These are phyloP conservation scores for Gonium pectorale DNA, from an alignment of 139 green algal species.

Conservation along the genomic window DNA sequence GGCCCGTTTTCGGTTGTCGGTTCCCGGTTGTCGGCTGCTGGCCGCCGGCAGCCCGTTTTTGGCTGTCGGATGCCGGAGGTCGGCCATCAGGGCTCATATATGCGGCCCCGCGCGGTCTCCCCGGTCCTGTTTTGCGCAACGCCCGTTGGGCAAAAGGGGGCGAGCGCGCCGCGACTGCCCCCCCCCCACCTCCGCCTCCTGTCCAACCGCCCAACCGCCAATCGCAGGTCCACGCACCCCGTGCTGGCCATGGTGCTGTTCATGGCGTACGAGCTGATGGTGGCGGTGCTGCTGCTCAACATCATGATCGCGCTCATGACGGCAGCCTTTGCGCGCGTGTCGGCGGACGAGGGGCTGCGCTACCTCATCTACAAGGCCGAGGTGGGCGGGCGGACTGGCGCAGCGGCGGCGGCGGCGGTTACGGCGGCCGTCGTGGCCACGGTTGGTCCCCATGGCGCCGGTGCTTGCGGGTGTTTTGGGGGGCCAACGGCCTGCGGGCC, in stretches of 20 bases:
- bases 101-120: too few relatives aligned
- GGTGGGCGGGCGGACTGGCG: conserved; percentile 6
- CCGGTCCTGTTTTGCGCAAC: background rate
- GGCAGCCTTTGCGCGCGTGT: conserved; percentile 33
- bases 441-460: too few relatives aligned
- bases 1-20: too few relatives aligned
- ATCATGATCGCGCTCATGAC: conserved; percentile 71
- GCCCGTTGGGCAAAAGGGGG: background rate
- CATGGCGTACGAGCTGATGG: conserved; percentile 60
- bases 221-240: conserved; percentile 58
- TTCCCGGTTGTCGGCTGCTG: too few relatives aligned
- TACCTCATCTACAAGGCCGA: conserved; percentile 59
- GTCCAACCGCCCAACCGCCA: background rate
- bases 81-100: too few relatives aligned
- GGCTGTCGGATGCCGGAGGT: too few relatives aligned
- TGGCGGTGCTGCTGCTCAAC: conserved; percentile 69
- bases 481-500: too few relatives aligned
- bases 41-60: too few relatives aligned
- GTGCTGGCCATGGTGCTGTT: conserved; percentile 69
- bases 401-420: too few relatives aligned
- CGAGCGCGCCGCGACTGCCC: too few relatives aligned
- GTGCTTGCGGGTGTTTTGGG: too few relatives aligned
- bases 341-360: conserved; percentile 58
- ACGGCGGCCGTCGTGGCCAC: too few relatives aligned
- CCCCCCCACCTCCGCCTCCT: background rate